Base-by-base conservation (phyloP, 495 filamentous ascomycete genomes). In the Penicillium cataractarum region DNA sequence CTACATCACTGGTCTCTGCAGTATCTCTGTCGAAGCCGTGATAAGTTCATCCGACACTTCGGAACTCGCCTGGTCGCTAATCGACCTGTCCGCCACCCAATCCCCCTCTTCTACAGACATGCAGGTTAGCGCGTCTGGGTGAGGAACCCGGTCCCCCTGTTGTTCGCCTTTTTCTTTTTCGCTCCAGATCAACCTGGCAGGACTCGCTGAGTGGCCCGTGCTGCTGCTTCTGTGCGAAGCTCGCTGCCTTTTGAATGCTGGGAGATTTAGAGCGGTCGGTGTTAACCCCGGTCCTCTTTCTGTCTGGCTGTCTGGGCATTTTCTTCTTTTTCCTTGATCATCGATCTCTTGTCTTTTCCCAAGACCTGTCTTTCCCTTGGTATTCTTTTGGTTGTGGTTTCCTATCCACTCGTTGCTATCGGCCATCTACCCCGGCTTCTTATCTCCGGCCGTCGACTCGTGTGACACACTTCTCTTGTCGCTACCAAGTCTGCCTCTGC, bases 301-400 rank as follows among this genome's bases (percentile, higher is more conserved):
- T 35, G 26, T 19, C 51, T 54, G 51, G 29, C 51, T 35, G 33
- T 54, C 51, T 54, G 31, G 51, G 51, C 51, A 54, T 54, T 35
- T 22, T 35, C 51, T 54, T 54, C n/a, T n/a, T 12, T 54, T 19
- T 54, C 21, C 17, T 3, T 54, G 27, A 35, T 54, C 51, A 10
- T 24, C 19, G 29, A 35, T 54, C 29, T 35, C 31, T 35, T 33
- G 29, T 54, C 51, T 31, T 54, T 15, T 2, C 35, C 49, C 49
- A 52, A 52, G 26, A 15, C 51, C 6, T 50, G 46, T 7, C 24
- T 21, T 54, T 54, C 19, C 27, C 19, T 33, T 33, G 26, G 27
- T 35, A 12, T 54, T n/a, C 17, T 35, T 24, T 58, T 31, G 6
- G 32, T 56, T 22, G 42, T 22, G 40, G 24, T 46, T 46, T 21